Evolutionary conservation across 2,329 filamentous ascomycete genomes (phyloP), one percentile per base, ranked within the genome.

Genomic region (Epicoccum sorghinum): DNA sequence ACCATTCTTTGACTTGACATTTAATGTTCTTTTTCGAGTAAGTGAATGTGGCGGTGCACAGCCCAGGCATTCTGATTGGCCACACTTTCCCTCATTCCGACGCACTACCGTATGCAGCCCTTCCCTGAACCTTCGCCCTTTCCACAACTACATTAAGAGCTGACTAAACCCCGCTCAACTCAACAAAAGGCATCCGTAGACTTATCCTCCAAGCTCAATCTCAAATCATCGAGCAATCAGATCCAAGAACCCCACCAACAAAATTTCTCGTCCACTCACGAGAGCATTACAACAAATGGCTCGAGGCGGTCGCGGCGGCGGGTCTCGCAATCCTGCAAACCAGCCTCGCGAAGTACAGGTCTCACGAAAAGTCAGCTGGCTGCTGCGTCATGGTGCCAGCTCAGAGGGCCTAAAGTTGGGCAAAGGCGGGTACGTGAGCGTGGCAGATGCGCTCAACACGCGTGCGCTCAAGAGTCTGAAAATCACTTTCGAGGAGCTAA

Each of bases 401-500:
- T 78, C 81, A 50, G 86, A 89, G 72, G 82, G 83, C 1, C 71
- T 89, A 49, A 78, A 78, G 60, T 77, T 89, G 58, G 80, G 82
- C 51, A 75, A 76, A 18, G 82, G 83, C 32, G 86, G 86, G 12
- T 89, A 85, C 69, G 80, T 84, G 23, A 83, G 81, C 62, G 80
- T 88, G 27, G 74, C 77, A 27, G 84, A 87, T 58, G 78, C 86
- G 61, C 78, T 89, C 32, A 75, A 77, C 65, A 86, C 83, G 71
- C 79, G 79, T 46, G 82, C 81, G 39, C 75, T 97, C 49, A 85
- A 84, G 59, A 85, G 84, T 4, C 80, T 96, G 8, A 82, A 89
- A 57, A 84, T 89, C n/a, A 89, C 88, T 0, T 83, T 96, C 52
- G 77, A 81, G 2, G 93, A 97, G 62, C 81, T 99, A 59, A 80